Base-by-base conservation (phyloP, 805 yeast species). In the Candida railenensis region DNA sequence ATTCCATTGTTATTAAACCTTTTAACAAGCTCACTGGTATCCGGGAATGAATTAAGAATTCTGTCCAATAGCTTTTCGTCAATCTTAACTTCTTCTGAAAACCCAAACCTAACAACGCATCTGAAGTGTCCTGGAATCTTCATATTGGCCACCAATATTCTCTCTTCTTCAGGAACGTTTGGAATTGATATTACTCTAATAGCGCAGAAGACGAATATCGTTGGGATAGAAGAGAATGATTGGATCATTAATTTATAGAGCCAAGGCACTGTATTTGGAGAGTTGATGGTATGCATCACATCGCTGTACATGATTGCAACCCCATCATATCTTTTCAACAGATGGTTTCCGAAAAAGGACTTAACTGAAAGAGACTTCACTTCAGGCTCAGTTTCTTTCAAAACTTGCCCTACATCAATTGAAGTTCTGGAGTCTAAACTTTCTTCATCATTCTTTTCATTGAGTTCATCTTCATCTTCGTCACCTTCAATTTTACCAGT, bases 51-150 rank as follows among this genome's bases (percentile, higher is more conserved):
- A 20, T 47, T 44, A 40, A 65, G 48, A 5, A 65, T 64, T 25
- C 39, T 46, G 12, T 54, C 42, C 32, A 52, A 55, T 43, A 63
- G 51, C 3, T 45, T 53, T 14, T 49, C 32, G 46, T 58, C 62
- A 16, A 63, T 52, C 34, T 37, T 40, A 8, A 62, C 56, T n/a
- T 56, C 56, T 37, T 74, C 78, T 77, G 73, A 74, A 56, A 77
- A 79, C 2, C 83, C 83, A 48, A 69, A 77, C 21, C 78, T 62
- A 4, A 78, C 52, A 14, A 77, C 62, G 48, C 81, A 77, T 48
- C 77, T 62, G 61, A 73, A 75, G 52, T 77, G 75, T 1, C 81
- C 80, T 1, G 71, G 66, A 21, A 73, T 53, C 34, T 65, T 67
- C 48, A 74, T 69, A 21, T 71, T 53, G 3, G 67, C 73, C 22